Evolutionary conservation across 2,329 filamentous ascomycete species (phyloP).

Genomic region (Pestalotiopsis fici): DNA sequence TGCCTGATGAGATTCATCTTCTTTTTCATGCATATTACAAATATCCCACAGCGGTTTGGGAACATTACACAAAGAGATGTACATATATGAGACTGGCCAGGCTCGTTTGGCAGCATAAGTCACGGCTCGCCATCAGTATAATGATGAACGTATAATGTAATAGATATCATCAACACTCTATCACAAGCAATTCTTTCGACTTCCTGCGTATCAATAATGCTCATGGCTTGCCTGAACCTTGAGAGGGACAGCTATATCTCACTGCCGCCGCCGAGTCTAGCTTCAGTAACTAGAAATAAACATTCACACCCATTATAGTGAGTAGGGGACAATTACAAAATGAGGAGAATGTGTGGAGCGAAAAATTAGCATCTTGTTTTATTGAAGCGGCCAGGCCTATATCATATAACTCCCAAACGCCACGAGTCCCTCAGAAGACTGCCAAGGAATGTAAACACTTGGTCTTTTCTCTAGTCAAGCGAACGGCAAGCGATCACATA

Average conservation of each 20-base stretch:
- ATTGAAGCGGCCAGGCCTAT: neutral
- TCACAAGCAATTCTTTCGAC: neutral
- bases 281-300: too few relatives aligned
- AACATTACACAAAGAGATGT: neutral
- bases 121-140: neutral
- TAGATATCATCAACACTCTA: neutral
- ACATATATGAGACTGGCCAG: neutral
- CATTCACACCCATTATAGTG: too few relatives aligned
- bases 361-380: neutral
- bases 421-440: neutral
- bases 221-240: too few relatives aligned
- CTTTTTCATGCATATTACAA: neutral
- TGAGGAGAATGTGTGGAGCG: too few relatives aligned
- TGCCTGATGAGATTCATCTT: neutral
- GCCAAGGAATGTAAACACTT: neutral
- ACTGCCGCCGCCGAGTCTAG: too few relatives aligned
- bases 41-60: neutral
- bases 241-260: too few relatives aligned
- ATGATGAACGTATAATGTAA: conserved; percentile 8
- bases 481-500: neutral
- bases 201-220: too few relatives aligned
- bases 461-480: neutral
- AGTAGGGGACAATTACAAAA: too few relatives aligned
- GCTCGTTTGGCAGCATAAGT: neutral
- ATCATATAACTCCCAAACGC: conserved; percentile 1